Evolutionary conservation across 345 rosid genomes (phyloP).

Genomic region (Excoecaria cochinchinensis): DNA sequence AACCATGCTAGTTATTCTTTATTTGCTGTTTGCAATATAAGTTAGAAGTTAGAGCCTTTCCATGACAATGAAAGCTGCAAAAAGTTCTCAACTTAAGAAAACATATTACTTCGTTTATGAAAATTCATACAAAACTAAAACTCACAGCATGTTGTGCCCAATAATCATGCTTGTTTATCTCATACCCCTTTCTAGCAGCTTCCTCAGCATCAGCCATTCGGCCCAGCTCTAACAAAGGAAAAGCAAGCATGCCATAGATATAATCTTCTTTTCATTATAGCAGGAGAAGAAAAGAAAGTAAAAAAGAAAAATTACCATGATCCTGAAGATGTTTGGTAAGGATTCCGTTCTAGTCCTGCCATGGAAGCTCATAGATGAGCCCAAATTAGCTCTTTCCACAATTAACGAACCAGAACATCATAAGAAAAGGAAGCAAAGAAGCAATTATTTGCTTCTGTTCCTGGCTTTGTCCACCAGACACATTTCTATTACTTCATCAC

Average conservation of each 20-base stretch:
- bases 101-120: not conserved
- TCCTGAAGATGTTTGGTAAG: not conserved
- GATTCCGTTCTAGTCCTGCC: not conserved
- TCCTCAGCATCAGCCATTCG: slow-evolving; percentile 70
- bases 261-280: slow-evolving; percentile 35
- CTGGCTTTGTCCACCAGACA: slow-evolving; percentile 43
- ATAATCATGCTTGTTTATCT: slow-evolving; percentile 65
- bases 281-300: not conserved
- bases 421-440: not conserved
- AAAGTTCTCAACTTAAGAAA: not conserved
- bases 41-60: not conserved
- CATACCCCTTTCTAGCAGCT: slow-evolving; percentile 75
- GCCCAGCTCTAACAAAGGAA: slow-evolving; percentile 80
- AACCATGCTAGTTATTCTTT: not conserved
- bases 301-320: slow-evolving; percentile 8
- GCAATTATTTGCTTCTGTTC: slow-evolving; percentile 31
- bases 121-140: slow-evolving; percentile 17
- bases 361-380: not conserved
- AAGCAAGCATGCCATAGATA: slow-evolving; percentile 83
- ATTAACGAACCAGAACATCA: not conserved
- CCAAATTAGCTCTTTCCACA: not conserved
- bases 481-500: slow-evolving; percentile 77
- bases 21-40: not conserved
- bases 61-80: not conserved
- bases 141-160: slow-evolving; percentile 94